These are phyloP conservation scores for Wickerhamiella azymoides DNA, from an alignment of 805 yeast genomes.

Conservation along the genomic window DNA sequence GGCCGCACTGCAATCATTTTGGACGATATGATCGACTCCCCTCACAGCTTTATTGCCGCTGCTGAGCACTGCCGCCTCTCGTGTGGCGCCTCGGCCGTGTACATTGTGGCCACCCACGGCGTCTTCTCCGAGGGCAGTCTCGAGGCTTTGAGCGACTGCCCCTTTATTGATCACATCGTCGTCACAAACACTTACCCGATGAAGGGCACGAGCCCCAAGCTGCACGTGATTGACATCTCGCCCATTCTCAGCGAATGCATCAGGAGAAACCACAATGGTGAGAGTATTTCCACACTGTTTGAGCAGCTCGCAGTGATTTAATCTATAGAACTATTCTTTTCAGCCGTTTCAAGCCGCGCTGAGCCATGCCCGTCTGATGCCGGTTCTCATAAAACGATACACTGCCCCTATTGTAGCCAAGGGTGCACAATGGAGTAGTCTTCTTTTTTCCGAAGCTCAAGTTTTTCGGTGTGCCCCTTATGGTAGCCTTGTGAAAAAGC, in stretches of 20 bases:
- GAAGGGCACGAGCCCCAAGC: constrained; percentile 48
- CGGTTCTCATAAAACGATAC: too few species aligned
- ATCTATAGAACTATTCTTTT: neutral
- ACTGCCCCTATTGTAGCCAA: too few species aligned
- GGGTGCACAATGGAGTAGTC: too few species aligned
- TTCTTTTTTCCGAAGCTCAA: too few species aligned
- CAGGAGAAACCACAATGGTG: constrained; percentile 97
- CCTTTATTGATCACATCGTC: constrained; percentile 78
- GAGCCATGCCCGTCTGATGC: too few species aligned
- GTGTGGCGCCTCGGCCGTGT: constrained; percentile 90
- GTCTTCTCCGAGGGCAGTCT: constrained; percentile 78
- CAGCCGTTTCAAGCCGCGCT: too few species aligned
- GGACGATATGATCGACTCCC: constrained; percentile 96
- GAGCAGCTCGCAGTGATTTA: constrained; percentile 55
- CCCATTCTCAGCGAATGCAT: constrained; percentile 96
- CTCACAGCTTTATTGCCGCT: constrained; percentile 86
- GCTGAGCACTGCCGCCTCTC: constrained; percentile 93
- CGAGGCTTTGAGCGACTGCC: constrained; percentile 60
- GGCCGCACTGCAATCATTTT: constrained; percentile 83
- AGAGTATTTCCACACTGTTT: constrained; percentile 82
- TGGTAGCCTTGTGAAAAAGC: too few species aligned
- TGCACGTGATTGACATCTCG: constrained; percentile 82
- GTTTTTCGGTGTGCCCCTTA: too few species aligned
- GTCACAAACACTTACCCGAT: constrained; percentile 96
- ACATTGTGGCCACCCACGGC: constrained; percentile 92